phyloP scores from a whole-genome alignment of 495 filamentous ascomycete species.

The Hypoxylon lenormandii region DNA sequence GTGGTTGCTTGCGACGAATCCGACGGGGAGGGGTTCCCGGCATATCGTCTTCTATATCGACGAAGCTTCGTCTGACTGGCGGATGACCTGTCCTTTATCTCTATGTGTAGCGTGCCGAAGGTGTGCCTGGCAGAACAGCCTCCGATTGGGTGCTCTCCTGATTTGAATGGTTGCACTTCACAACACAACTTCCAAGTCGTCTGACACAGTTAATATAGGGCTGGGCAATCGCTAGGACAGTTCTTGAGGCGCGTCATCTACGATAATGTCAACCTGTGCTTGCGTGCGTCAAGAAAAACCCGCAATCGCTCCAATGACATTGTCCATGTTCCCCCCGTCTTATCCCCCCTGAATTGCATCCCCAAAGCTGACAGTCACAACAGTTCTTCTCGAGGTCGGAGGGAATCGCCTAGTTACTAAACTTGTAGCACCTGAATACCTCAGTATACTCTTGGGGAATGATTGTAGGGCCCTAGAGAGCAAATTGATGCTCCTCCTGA shows the following conservation, averaged over 20 bases:
- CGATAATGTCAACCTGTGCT: not conserved
- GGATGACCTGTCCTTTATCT: conserved; percentile 13
- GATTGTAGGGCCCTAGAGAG: not conserved
- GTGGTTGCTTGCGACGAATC: conserved; percentile 21
- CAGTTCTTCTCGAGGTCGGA: not conserved
- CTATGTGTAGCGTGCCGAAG: not conserved
- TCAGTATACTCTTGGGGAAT: not conserved
- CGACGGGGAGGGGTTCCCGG: conserved; percentile 26
- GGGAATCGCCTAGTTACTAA: not conserved
- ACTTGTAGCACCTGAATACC: not conserved
- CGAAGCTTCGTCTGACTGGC: conserved; percentile 11
- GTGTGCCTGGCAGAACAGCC: conserved; percentile 9
- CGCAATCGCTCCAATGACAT: conserved; percentile 4
- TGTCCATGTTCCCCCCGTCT: conserved; percentile 9
- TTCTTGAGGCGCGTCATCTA: conserved; percentile 5
- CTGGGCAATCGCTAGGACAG: conserved; percentile 3
- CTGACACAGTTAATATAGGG: conserved; percentile 28
- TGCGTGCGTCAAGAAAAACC: conserved; percentile 1
- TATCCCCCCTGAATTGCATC: conserved; percentile 1
- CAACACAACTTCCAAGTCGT: conserved; percentile 15
- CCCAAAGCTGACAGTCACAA: conserved; percentile 10
- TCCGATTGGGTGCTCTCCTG: conserved; percentile 11
- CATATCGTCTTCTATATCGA: conserved; percentile 19
- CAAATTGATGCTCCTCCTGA: not conserved
- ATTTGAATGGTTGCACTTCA: conserved; percentile 19